Evolutionary conservation across 352 stramenopile species (phyloP).

Genomic region (Globisporangium middletonii): DNA sequence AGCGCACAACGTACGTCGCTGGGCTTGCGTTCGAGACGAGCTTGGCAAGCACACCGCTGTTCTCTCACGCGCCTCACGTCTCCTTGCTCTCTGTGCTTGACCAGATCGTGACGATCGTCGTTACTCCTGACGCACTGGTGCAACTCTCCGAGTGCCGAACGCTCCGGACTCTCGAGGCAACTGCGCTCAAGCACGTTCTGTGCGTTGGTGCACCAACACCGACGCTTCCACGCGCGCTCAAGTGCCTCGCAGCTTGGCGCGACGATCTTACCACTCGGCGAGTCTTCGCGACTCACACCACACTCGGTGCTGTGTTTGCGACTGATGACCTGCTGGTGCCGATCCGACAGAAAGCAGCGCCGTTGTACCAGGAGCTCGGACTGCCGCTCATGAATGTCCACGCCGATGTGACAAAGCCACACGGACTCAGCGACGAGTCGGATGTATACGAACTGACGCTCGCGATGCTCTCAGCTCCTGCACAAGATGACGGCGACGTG

Average conservation of each 20-base stretch:
- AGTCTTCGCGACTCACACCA: not conserved
- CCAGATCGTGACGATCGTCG: conserved; percentile 8
- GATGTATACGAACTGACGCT: conserved; percentile 10
- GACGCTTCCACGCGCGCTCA: conserved; percentile 6
- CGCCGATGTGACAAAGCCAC: not conserved
- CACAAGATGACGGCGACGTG: not conserved
- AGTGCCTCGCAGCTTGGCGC: conserved; percentile 8
- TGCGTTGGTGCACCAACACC: conserved; percentile 7
- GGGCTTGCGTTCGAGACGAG: no score
- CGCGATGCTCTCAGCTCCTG: not conserved
- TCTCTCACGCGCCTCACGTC: not conserved
- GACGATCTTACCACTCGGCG: conserved; percentile 1
- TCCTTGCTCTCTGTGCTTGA: not conserved
- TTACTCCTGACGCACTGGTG: not conserved
- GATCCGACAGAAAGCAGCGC: conserved; percentile 5
- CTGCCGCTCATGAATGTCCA: conserved; percentile 1
- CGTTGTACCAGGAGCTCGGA: conserved; percentile 9
- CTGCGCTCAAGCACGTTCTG: conserved; percentile 3
- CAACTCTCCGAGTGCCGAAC: conserved; percentile 11
- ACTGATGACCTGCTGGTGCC: conserved; percentile 8
- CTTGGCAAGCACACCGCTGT: not conserved
- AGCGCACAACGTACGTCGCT: conserved; percentile 3
- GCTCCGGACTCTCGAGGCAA: conserved; percentile 5
- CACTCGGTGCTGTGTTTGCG: conserved; percentile 4
- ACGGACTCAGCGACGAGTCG: not conserved